These are phyloP conservation scores for Triadica sebifera DNA, from an alignment of 345 rosid genomes.

Conservation along the genomic window DNA sequence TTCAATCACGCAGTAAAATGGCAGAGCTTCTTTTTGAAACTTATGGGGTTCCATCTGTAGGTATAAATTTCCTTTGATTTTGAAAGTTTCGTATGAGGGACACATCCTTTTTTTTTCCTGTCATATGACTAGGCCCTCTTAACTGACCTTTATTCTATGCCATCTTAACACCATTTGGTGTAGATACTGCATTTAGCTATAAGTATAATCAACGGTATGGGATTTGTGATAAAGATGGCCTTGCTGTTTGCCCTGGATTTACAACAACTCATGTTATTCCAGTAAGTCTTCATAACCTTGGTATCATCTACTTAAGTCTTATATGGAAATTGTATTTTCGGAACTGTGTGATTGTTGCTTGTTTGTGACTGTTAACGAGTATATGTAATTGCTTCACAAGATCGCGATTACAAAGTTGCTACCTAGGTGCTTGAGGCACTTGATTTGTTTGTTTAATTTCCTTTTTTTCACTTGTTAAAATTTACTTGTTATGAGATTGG, in stretches of 20 bases:
- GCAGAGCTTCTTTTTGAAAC: conserved; percentile 95
- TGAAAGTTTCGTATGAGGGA: neutral
- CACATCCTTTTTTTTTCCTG: neutral
- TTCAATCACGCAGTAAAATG: conserved; percentile 94
- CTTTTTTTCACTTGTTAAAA: neutral
- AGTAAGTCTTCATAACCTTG: conserved; percentile 38
- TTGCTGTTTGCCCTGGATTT: conserved; percentile 85
- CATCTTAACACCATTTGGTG: conserved; percentile 72
- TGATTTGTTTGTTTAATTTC: neutral
- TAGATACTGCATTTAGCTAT: conserved; percentile 94
- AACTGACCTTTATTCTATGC: conserved; percentile 12
- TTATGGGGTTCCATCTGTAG: conserved; percentile 95
- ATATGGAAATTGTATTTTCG: conserved; percentile 5
- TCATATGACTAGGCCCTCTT: neutral
- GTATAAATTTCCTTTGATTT: conserved; percentile 36
- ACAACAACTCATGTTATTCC: conserved; percentile 84
- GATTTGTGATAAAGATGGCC: conserved; percentile 73
- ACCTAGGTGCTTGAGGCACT: neutral
- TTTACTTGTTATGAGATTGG: neutral
- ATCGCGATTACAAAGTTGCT: neutral
- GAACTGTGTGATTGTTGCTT: conserved; percentile 7
- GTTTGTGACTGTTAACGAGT: neutral
- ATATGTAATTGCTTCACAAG: neutral
- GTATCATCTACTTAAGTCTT: neutral
- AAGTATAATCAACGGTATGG: conserved; percentile 82